Conservation (phyloP, 2,329 filamentous ascomycete species). For the Xylariaceae sp. region DNA sequence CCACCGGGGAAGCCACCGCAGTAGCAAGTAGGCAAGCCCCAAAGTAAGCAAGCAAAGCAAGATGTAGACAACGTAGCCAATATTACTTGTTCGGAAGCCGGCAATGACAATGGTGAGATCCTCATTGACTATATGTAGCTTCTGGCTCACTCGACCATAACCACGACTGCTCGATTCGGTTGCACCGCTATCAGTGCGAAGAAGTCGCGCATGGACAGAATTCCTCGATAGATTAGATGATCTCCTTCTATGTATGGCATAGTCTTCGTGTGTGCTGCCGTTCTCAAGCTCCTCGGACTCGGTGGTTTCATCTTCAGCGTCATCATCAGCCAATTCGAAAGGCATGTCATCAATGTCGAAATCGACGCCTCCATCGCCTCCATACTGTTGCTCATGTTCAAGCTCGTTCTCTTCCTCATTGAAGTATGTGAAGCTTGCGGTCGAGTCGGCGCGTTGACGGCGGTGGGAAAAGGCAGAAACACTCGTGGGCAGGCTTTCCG, state of each 20-base stretch:
- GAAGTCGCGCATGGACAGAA: slow-evolving; percentile 60
- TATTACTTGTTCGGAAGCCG: slow-evolving; percentile 74
- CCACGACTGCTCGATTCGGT: slow-evolving; percentile 63
- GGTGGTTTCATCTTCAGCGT: slow-evolving; percentile 36
- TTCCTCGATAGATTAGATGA: slow-evolving; percentile 57
- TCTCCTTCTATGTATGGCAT: slow-evolving; percentile 54
- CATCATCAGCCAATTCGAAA: slow-evolving; percentile 28
- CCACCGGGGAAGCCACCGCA: slow-evolving; percentile 89
- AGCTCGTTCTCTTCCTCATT: slow-evolving; percentile 58
- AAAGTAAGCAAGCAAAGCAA: slow-evolving; percentile 66
- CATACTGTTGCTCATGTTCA: slow-evolving; percentile 35
- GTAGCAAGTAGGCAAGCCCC: slow-evolving; percentile 76
- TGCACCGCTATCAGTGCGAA: slow-evolving; percentile 65
- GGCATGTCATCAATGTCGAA: slow-evolving; percentile 32
- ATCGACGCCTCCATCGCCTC: slow-evolving; percentile 32
- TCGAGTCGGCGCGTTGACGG: slow-evolving; percentile 75
- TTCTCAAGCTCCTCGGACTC: slow-evolving; percentile 39
- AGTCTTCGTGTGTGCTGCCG: slow-evolving; percentile 40
- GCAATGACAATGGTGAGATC: slow-evolving; percentile 92
- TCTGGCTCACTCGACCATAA: slow-evolving; percentile 71
- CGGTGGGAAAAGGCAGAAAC: slow-evolving; percentile 88
- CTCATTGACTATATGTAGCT: slow-evolving; percentile 88
- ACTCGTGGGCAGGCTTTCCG: slow-evolving; percentile 93
- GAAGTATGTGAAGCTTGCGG: slow-evolving; percentile 85
- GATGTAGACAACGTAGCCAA: slow-evolving; percentile 67